Conservation (phyloP, 495 filamentous ascomycete species). For the Penicillium mononematosum region DNA sequence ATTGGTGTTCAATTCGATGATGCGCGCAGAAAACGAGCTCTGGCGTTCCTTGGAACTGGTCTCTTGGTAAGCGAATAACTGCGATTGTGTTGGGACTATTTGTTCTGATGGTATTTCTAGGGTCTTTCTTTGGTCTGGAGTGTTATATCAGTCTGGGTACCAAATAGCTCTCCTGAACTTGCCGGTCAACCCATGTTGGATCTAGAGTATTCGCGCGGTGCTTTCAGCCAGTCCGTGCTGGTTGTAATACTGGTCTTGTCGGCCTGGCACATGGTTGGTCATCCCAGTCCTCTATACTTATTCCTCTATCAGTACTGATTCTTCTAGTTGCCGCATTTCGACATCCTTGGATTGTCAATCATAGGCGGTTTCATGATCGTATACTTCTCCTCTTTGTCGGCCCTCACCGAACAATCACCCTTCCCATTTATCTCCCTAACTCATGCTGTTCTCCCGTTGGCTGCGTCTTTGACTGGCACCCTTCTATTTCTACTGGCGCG, state of each 20-base stretch:
- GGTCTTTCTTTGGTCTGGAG: conserved; percentile 35
- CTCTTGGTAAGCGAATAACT: conserved; percentile 36
- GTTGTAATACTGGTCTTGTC: conserved; percentile 33
- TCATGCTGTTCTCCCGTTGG: conserved; percentile 17
- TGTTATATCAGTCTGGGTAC: conserved; percentile 26
- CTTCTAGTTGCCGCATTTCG: conserved; percentile 38
- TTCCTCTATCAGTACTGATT: conserved; percentile 15
- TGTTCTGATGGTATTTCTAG: conserved; percentile 22
- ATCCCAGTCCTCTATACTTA: neutral
- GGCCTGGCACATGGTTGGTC: conserved; percentile 44
- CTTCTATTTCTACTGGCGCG: conserved; percentile 33
- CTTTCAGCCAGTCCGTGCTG: conserved; percentile 36
- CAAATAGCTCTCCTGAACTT: conserved; percentile 27
- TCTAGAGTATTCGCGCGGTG: conserved; percentile 35
- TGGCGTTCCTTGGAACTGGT: conserved; percentile 36
- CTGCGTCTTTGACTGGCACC: conserved; percentile 23
- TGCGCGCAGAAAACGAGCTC: conserved; percentile 25
- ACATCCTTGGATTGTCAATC: conserved; percentile 34
- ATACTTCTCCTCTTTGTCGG: conserved; percentile 30
- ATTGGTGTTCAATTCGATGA: conserved; percentile 23
- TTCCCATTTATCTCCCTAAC: conserved; percentile 34
- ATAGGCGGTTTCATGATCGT: conserved; percentile 34
- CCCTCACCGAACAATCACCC: conserved; percentile 32
- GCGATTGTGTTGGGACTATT: neutral
- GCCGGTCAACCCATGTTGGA: conserved; percentile 32